These are phyloP conservation scores for Paracamarosporium sp. DNA, from an alignment of 2,329 filamentous ascomycete genomes.

Conservation along the genomic window DNA sequence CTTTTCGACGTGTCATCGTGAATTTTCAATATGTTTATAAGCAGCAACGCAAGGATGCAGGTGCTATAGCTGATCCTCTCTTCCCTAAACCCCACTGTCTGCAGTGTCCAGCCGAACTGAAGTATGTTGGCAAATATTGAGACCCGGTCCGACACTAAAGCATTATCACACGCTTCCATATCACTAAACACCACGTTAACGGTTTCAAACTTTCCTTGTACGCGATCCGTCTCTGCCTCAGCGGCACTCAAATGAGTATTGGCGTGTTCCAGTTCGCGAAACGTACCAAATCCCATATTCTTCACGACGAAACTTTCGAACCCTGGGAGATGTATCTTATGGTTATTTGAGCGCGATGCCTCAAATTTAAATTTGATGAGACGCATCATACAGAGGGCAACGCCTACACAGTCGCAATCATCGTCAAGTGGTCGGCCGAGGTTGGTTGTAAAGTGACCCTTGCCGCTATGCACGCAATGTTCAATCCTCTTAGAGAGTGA, in stretches of 20 bases:
- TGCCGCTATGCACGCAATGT: background rate
- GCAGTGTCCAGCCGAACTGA: background rate
- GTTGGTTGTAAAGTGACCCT: background rate
- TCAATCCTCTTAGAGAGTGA: background rate
- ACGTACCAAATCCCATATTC: background rate
- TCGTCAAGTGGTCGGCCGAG: background rate
- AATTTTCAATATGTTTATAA: background rate
- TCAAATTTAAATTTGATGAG: background rate
- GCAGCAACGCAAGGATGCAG: background rate
- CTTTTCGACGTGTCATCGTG: background rate
- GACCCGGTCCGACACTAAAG: background rate
- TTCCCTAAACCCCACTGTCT: background rate
- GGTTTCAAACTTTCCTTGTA: background rate
- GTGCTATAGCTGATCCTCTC: conserved; percentile 1
- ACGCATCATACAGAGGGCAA: background rate
- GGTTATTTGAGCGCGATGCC: background rate
- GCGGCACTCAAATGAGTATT: background rate
- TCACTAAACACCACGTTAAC: background rate
- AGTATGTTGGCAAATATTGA: conserved; percentile 1
- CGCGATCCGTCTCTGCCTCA: background rate
- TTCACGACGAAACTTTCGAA: background rate
- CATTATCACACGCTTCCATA: background rate
- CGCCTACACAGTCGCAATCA: background rate
- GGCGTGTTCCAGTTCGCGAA: background rate
- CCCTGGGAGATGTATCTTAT: background rate